These are phyloP conservation scores for Camellia japonica DNA, from an alignment of 148 eudicot species.

Conservation along the genomic window DNA sequence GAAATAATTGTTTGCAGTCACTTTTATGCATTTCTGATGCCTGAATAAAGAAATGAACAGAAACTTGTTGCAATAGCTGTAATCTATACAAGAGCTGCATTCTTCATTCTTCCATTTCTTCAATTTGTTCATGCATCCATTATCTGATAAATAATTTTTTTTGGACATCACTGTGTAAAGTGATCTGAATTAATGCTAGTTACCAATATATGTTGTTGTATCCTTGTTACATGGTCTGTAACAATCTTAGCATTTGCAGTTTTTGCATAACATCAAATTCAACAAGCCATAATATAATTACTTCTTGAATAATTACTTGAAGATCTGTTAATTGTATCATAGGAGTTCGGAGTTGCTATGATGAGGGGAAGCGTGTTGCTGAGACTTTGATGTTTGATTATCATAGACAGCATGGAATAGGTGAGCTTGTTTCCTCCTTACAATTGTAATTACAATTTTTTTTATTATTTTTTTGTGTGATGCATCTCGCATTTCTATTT, in stretches of 20 bases:
- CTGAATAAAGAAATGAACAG: background rate
- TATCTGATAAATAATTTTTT: background rate
- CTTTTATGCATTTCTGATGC: background rate
- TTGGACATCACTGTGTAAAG: background rate
- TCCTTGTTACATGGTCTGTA: background rate
- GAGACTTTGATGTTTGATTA: constrained; percentile 99
- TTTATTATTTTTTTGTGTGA: constrained; percentile 13
- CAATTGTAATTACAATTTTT: background rate
- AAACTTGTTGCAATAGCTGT: background rate
- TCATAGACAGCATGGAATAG: constrained; percentile 98
- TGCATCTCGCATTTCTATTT: background rate
- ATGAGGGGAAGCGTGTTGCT: constrained; percentile 98
- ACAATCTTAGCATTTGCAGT: background rate
- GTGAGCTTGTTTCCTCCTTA: constrained; percentile 26
- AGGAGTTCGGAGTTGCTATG: constrained; percentile 99
- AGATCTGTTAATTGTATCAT: background rate
- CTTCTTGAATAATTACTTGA: background rate
- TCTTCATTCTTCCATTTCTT: background rate
- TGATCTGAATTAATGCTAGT: background rate
- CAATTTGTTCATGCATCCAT: background rate
- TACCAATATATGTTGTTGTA: background rate
- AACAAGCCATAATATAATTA: background rate
- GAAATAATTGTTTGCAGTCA: background rate
- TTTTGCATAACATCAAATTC: background rate
- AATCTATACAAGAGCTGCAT: background rate